These are phyloP conservation scores for Mitragyna speciosa DNA, from an alignment of 257 asterid genomes.

Conservation along the genomic window DNA sequence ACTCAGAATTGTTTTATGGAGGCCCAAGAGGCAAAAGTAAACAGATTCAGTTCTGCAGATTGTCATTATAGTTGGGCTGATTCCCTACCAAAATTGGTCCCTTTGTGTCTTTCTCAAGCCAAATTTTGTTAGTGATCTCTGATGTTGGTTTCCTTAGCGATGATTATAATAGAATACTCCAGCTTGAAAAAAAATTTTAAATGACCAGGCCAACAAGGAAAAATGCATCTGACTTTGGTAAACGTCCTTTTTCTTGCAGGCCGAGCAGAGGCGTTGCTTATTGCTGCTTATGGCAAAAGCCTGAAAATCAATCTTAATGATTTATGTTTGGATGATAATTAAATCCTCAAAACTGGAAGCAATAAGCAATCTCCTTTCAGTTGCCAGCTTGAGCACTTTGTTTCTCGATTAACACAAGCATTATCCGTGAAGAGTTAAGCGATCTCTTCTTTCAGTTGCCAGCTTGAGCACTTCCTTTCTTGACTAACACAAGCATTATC, in stretches of 20 bases:
- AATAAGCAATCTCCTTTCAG: neutral
- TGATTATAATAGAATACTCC: neutral
- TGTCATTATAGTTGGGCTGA: neutral
- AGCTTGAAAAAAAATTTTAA: neutral
- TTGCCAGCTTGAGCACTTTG: neutral
- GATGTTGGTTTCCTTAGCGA: neutral
- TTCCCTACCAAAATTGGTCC: neutral
- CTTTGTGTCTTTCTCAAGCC: neutral
- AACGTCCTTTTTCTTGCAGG: slow-evolving; percentile 44
- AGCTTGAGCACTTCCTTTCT: too few species aligned
- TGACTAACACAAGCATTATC: too few species aligned
- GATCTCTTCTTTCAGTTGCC: too few species aligned
- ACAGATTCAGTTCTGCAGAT: neutral
- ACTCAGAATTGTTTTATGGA: neutral
- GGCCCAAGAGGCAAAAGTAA: neutral
- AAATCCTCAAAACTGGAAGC: neutral
- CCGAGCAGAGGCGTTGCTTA: slow-evolving; percentile 85
- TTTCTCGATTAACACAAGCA: too few species aligned
- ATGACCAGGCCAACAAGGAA: neutral
- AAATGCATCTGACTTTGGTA: neutral
- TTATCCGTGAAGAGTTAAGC: too few species aligned
- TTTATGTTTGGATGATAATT: slow-evolving; percentile 14
- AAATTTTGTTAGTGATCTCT: neutral
- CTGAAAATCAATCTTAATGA: slow-evolving; percentile 36
- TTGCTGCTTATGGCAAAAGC: slow-evolving; percentile 87